Base-by-base conservation (phyloP, 2,329 filamentous ascomycete genomes). In the Zasmidium cellare region DNA sequence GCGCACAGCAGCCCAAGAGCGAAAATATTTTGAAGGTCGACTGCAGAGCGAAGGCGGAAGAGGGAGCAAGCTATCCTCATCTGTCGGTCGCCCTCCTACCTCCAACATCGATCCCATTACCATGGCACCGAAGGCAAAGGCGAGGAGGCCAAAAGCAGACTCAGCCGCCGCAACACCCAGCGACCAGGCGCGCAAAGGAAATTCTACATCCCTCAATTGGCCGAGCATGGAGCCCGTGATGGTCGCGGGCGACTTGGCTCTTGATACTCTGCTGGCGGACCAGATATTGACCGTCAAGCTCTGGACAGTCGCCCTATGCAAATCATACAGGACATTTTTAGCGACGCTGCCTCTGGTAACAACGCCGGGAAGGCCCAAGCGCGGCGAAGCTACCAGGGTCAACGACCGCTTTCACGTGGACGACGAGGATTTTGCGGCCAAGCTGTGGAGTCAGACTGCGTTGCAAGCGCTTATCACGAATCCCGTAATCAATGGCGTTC, bases 341-440 rank as follows among this genome's bases (percentile, higher is more conserved):
- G 79, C 83, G 9, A 83, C 82, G 0, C 76, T 96, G 2, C 87
- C 90, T 0, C 77, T 96, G 47, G 83, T 82, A 46, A 96, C 91
- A 1, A 96, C 91, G 0, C 91, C 91, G 0, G 86, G 85, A 0
- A 86, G 85, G 60, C 91, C 91, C 1, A 93, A 90, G 72, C 87
- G 85, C 60, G 91, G 90, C 49, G 87, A 94, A 55, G 92, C 92
- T 1, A 82, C 91, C 7, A 83, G 93, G 35, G 89, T 96, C 48
- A 97, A 97, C 72, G 93, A 97, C 72, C 86, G 93, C 11, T 96
- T 89, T 67, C 91, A 96, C 75, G 78, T 96, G 19, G 79, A 92
- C 24, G 92, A 97, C 75, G 75, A 84, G 24, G 74, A 64, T 0
- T 96, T 97, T 73, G 90, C 92, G 0, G 80, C 85, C 67, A 79